Evolutionary conservation across 1,139 yeast species (phyloP), one percentile per base, ranked within the genome.

Genomic region (Kurtzmaniella quercitrusa): DNA sequence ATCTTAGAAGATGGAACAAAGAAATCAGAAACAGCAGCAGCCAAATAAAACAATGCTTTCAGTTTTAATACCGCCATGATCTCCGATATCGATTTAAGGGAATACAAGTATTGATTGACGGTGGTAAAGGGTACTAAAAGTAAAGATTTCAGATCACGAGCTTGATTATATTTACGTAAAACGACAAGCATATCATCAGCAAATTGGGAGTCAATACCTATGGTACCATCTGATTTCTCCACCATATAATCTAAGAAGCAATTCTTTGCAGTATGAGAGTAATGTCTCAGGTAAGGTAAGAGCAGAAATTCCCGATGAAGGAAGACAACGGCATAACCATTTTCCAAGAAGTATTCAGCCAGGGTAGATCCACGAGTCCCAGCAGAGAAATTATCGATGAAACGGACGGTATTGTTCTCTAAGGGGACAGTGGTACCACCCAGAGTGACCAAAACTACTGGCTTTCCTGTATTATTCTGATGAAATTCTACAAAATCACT

Each of bases 351-450:
- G 60, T 88, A 85, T 62, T 93, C 98, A 3, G 98, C 96, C 34
- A 95, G 84, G 0, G 96, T 84, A 9, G 98, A 95, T 44, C 98
- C 98, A 63, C 99, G 78, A 1, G 98, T 93, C 19, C 98, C 98
- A 23, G 98, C 98, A 54, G 95, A 85, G 62, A 94, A 94, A 60
- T 93, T 93, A 63, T 93, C 99, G 58, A 93, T 90, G 64, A 93
- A 93, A 46, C 99, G 67, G 14, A 93, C 98, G 0, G 98, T 94
- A 58, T 94, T 93, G 64, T 90, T 90, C 57, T 93, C 99, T 51
- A 93, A 70, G 0, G 99, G 99, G 0, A 94, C 99, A 0, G 98
- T 91, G 1, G 98, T 93, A 29, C 98, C 99, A n/a, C 99, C 99
- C 10, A 93, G 82, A 0, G 98, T 93, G 3, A 93, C 94, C 45